Conservation (phyloP, 768 basidiomycete genomes). For the Crassisporium funariophilum region DNA sequence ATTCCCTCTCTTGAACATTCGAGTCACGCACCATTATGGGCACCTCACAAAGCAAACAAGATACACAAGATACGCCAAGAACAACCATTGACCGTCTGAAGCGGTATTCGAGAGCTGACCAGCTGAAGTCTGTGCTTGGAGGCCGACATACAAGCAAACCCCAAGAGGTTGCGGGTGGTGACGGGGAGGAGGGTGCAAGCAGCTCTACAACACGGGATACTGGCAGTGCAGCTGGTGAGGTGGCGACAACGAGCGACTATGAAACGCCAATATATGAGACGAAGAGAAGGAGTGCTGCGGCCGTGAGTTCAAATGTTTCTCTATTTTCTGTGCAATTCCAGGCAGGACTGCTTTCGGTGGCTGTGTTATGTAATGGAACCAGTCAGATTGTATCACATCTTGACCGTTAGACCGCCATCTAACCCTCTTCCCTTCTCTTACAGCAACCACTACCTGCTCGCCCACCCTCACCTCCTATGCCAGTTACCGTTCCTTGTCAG, state of each 20-base stretch:
- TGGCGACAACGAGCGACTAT: constrained; percentile 16
- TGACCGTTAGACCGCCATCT: no score
- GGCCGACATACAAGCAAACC: background rate
- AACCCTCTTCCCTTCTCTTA: constrained; percentile 3
- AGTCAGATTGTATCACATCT: no score
- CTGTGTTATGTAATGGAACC: constrained; percentile 21
- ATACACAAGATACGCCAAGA: no score
- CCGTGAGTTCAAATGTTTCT: constrained; percentile 2
- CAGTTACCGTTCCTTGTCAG: constrained; percentile 51
- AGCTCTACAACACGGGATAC: background rate
- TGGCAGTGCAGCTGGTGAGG: background rate
- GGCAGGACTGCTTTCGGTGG: constrained; percentile 19
- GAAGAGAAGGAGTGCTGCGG: constrained; percentile 5
- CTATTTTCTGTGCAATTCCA: no score
- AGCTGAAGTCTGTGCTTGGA: constrained; percentile 21
- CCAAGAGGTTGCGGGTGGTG: background rate
- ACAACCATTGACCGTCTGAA: constrained; percentile 25
- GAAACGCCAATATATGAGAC: constrained; percentile 25
- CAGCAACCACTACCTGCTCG: constrained; percentile 14
- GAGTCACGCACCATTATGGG: constrained; percentile 28
- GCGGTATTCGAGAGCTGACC: constrained; percentile 23
- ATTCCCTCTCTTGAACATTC: constrained; percentile 1
- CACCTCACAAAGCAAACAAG: constrained; percentile 30
- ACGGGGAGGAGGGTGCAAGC: constrained; percentile 2
- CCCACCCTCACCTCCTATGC: constrained; percentile 21